Base-by-base conservation (phyloP, 2,329 filamentous ascomycete genomes). In the Cercospora brassicicola region DNA sequence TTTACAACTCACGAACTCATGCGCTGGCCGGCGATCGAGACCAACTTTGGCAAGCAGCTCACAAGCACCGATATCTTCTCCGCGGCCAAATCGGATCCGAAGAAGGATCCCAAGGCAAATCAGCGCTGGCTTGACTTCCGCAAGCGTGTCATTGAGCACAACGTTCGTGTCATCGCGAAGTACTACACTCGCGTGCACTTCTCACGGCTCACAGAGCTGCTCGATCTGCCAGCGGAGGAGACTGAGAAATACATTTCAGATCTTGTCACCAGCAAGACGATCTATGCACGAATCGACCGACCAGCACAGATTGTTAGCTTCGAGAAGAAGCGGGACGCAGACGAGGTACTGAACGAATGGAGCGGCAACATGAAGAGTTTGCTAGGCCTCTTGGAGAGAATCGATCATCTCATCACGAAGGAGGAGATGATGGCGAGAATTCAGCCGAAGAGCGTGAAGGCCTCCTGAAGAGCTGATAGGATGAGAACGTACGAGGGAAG, bases 361-460 rank as follows among this genome's bases (percentile, higher is more conserved):
- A 97, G 93, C 79, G 90, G 92, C 76, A 97, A 97, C 81, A 98
- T 97, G 93, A 96, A 95, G 90, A 94, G 90, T 78, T 82, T 97
- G 75, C 82, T 97, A 72, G 93, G 92, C 10, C 82, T 94, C 65
- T 79, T 97, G 77, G 93, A 97, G 85, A 87, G 93, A 71, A 96
- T 99, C 69, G 95, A 99, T 78, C 95, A 99, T 81, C 85, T 99
- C 76, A 99, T 99, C 77, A 99, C 96, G 65, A 98, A 98, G 86
- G 95, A 99, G 83, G 95, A 99, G 86, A 99, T 99, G 95, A 99
- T 99, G 95, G 95, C 95, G 48, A 88, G 94, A 68, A 98, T 99
- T 76, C 90, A 95, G 80, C 92, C 92, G 5, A 77, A 68, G 64
- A 66, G 65, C 42, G 64, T 64, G 23, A 69, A 64, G 42, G 66